Conservation (phyloP, 306 rosid species). For the Lupinus albus region DNA sequence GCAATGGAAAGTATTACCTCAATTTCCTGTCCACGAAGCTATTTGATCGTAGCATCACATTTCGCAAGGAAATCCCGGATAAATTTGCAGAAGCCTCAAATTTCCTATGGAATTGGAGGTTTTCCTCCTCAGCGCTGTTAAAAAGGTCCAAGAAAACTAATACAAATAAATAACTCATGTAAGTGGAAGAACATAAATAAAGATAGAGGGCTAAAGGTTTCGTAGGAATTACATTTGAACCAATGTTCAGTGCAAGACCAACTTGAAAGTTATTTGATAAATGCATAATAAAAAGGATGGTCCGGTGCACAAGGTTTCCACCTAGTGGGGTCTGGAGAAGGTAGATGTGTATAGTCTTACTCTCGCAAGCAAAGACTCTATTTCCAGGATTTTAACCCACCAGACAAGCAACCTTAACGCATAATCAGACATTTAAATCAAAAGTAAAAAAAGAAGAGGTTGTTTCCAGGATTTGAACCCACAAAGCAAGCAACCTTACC, state of each 20-base stretch:
- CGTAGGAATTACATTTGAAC: conserved; percentile 33
- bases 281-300: conserved; percentile 40
- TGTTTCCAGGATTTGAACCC: no score
- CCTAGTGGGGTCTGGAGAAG: no score
- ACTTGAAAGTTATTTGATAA: neutral
- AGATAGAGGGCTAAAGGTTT: conserved; percentile 25
- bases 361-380: no score
- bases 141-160: conserved; percentile 38
- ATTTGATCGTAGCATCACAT: conserved; percentile 73
- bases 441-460: no score
- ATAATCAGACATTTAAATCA: no score
- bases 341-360: no score
- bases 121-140: conserved; percentile 80
- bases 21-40: conserved; percentile 58
- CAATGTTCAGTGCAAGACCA: conserved; percentile 21
- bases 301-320: no score
- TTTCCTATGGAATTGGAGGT: conserved; percentile 66
- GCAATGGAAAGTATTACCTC: conserved; percentile 55
- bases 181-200: conserved; percentile 27
- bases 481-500: no score
- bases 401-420: no score
- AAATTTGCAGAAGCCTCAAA: conserved; percentile 69
- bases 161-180: conserved; percentile 34
- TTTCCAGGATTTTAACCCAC: no score
- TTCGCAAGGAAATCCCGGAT: conserved; percentile 70